phyloP scores from a whole-genome alignment of 1,139 yeast genomes.

The Saccharomycopsis phalli region DNA sequence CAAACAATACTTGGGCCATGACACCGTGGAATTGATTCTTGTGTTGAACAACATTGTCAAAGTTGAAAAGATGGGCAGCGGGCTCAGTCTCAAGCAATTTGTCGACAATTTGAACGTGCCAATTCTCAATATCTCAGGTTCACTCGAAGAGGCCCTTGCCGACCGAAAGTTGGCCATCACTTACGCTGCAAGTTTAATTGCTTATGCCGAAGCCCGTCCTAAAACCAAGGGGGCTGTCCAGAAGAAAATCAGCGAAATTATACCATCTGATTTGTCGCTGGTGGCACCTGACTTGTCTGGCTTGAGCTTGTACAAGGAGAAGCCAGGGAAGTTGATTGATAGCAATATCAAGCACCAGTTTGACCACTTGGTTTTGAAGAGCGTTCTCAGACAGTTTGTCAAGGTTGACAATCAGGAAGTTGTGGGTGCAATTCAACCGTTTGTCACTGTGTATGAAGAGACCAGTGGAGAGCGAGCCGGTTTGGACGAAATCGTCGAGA shows the following conservation, averaged over 20 bases:
- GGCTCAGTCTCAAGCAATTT: constrained; percentile 5
- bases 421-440: constrained; percentile 20
- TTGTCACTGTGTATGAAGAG: constrained; percentile 23
- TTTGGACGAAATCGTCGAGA: constrained; percentile 8
- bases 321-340: background rate
- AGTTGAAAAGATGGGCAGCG: constrained; percentile 1
- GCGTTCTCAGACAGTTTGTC: constrained; percentile 9
- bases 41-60: constrained; percentile 13
- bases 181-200: constrained; percentile 11
- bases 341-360: constrained; percentile 3
- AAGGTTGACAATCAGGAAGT: constrained; percentile 18
- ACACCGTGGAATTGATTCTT: constrained; percentile 6
- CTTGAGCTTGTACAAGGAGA: background rate
- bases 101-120: constrained; percentile 10
- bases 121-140: constrained; percentile 9
- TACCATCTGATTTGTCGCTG: constrained; percentile 5
- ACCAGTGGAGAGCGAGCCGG: constrained; percentile 23
- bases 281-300: constrained; percentile 1
- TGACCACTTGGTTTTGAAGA: constrained; percentile 13
- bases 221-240: constrained; percentile 6
- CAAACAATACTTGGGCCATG: background rate
- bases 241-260: constrained; percentile 8
- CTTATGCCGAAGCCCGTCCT: constrained; percentile 6
- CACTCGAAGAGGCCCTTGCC: constrained; percentile 2
- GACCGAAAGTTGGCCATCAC: constrained; percentile 6